Conservation (phyloP, 2,329 filamentous ascomycete species). For the Aspergillus fischeri region DNA sequence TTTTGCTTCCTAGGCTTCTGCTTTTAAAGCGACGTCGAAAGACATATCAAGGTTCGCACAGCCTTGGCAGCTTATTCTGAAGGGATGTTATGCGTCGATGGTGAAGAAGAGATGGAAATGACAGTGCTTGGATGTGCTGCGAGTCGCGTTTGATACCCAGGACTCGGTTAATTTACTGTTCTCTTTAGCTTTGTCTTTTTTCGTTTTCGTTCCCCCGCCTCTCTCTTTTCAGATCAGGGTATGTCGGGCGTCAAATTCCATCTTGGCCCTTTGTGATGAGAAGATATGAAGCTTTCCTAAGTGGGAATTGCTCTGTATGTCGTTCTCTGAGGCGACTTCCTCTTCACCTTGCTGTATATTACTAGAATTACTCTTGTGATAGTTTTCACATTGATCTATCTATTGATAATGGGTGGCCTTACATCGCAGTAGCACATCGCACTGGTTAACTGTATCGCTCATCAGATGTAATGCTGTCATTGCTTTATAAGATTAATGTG, state of each 20-base stretch:
- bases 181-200: background rate
- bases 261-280: background rate
- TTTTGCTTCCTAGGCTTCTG: background rate
- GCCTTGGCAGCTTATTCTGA: background rate
- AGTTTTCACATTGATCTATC: background rate
- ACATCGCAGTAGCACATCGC: background rate
- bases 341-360: background rate
- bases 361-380: background rate
- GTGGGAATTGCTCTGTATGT: background rate
- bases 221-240: background rate
- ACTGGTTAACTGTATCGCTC: background rate
- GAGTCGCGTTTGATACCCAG: constrained; percentile 29
- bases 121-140: constrained; percentile 13
- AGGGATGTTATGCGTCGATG: background rate
- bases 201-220: background rate
- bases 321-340: background rate
- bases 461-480: background rate
- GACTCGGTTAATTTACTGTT: constrained; percentile 16
- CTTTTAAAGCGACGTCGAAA: constrained; percentile 2
- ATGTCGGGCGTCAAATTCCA: background rate
- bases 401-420: too few species aligned
- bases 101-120: constrained; percentile 7
- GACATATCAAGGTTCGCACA: background rate
- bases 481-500: background rate
- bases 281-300: background rate